A percentile compares a stretch with the other conserved stretches of the same genome.
phyloP scores from a whole-genome alignment of 75 land plant genomes.

The Sequoiadendron giganteum region DNA sequence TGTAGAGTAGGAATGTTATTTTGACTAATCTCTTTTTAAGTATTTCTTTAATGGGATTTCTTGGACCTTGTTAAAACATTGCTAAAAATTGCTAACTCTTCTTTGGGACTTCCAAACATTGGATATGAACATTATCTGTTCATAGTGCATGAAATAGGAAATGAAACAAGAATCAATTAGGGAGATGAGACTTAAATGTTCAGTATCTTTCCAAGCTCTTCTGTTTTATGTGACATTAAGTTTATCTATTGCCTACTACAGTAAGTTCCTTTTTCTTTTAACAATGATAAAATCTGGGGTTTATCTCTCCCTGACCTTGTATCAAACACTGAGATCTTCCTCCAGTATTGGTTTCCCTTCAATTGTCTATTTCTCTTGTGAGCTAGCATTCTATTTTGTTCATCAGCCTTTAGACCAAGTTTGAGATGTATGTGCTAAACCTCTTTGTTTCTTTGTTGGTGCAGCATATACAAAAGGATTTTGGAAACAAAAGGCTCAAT shows the following conservation, averaged over 20 bases:
- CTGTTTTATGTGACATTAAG: too few species aligned
- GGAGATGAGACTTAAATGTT: too few species aligned
- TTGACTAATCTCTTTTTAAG: not conserved
- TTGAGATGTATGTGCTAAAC: not conserved
- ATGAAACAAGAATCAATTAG: too few species aligned
- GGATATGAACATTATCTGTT: not conserved
- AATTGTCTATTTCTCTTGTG: not conserved
- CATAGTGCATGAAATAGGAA: not conserved
- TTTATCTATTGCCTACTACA: not conserved
- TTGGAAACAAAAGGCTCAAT: slow-evolving; percentile 62
- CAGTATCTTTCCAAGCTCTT: too few species aligned
- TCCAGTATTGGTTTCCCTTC: not conserved
- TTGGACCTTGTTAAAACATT: not conserved
- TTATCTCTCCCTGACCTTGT: not conserved
- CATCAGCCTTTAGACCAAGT: not conserved
- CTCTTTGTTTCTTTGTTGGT: slow-evolving; percentile 2
- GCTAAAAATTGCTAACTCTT: too few species aligned
- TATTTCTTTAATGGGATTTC: too few species aligned
- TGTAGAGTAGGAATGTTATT: too few species aligned
- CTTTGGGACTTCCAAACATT: too few species aligned
- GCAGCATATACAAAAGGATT: slow-evolving; percentile 73
- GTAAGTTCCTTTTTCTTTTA: not conserved
- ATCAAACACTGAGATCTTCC: not conserved
- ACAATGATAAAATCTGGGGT: not conserved
- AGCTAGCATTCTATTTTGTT: not conserved